Conservation (phyloP, 176 grass and related monocot species). For the Eremochloa ophiuroides region DNA sequence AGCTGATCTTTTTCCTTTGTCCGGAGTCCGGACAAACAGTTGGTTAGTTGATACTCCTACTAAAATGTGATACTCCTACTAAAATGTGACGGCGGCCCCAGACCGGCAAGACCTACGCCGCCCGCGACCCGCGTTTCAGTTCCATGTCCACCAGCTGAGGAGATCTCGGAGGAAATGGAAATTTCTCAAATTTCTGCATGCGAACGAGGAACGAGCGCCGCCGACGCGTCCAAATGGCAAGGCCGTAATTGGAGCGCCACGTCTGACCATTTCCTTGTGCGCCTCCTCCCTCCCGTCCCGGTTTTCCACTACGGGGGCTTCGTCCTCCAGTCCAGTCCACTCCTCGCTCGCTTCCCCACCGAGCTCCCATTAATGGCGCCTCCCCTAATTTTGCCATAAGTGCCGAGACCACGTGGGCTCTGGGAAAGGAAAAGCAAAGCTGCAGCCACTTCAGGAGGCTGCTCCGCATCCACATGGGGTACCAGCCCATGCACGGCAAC, state of each 20-base stretch:
- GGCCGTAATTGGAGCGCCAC: constrained; percentile 15
- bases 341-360: constrained; percentile 20
- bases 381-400: constrained; percentile 22
- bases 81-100: neutral
- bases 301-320: constrained; percentile 1
- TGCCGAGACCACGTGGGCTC: neutral
- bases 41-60: too few species aligned
- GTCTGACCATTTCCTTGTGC: constrained; percentile 23
- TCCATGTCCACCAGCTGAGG: neutral
- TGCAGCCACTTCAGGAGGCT: neutral
- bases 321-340: neutral
- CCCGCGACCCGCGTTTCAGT: neutral
- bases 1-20: neutral
- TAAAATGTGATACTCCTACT: too few species aligned
- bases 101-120: neutral
- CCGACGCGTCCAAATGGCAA: constrained; percentile 40
- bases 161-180: neutral
- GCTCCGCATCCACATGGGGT: constrained; percentile 47
- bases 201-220: neutral
- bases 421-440: neutral
- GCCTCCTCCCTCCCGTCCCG: neutral
- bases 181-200: neutral
- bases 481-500: constrained; percentile 60
- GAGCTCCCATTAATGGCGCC: constrained; percentile 69
- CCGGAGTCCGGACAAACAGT: neutral